phyloP scores from a whole-genome alignment of 208 protist species.

The Leishmania tarentolae region DNA sequence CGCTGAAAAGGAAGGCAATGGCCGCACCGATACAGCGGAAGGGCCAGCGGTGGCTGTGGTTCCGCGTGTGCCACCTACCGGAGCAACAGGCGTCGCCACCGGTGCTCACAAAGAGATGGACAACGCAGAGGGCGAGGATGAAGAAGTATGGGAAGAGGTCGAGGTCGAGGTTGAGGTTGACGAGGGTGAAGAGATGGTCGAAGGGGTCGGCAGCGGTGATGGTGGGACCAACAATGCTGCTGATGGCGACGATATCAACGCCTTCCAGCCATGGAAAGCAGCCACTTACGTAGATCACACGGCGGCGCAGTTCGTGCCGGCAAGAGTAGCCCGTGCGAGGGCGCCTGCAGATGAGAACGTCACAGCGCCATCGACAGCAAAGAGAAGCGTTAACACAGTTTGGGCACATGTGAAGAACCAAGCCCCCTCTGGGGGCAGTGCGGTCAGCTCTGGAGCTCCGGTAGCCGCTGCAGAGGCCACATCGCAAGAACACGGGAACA shows the following conservation, averaged over 20 bases:
- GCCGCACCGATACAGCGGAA: neutral
- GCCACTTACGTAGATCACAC: neutral
- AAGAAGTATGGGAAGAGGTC: constrained; percentile 10
- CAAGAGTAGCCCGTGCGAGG: neutral
- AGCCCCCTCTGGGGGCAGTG: neutral
- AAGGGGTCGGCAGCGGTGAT: neutral
- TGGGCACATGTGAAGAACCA: constrained; percentile 9
- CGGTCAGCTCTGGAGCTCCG: neutral
- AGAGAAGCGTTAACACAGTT: constrained; percentile 1
- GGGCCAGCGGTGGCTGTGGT: neutral
- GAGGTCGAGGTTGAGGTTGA: constrained; percentile 31
- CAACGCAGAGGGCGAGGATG: neutral
- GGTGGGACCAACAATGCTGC: neutral
- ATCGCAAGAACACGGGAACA: neutral
- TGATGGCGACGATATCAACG: neutral
- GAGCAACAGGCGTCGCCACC: too few relatives aligned
- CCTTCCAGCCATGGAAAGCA: neutral
- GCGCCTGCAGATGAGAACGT: neutral
- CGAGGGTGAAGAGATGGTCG: constrained; percentile 9
- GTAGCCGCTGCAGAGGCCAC: neutral
- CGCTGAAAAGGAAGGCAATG: neutral
- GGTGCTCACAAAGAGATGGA: neutral
- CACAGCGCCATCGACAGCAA: neutral
- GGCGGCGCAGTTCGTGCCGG: neutral
- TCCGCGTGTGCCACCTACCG: neutral